Evolutionary conservation across 805 yeast genomes (phyloP), one percentile per base, ranked within the genome.

Genomic region (Saturnispora sekii): DNA sequence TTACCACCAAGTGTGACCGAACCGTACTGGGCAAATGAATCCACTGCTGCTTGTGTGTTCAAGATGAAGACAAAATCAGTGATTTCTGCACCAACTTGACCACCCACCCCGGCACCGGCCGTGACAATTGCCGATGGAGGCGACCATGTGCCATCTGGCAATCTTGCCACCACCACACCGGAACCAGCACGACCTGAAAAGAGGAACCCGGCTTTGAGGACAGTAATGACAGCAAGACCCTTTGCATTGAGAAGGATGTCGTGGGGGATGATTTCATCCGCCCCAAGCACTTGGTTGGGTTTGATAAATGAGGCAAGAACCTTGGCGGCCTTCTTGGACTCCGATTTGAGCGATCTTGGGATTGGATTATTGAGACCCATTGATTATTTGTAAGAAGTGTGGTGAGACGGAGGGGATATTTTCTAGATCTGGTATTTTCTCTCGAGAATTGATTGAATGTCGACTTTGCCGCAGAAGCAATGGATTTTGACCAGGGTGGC

Each of bases 41-140:
- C 86, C 39, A 90, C 98, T 2, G 98, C 97, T 2, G 88, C 77
- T 42, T 76, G 72, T 11, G 84, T 77, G 67, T 93, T 90, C 52
- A 90, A 73, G 48, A 93, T 89, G 61, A 90, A 90, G 28, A 90
- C 96, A 59, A 90, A 90, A 67, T 90, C 97, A 1, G 98, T 90
- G 57, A 90, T 69, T 62, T 90, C 98, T 8, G 96, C 89, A 35
- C 98, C 98, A 52, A 93, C 77, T 68, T 88, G 94, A 37, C 98
- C 98, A 48, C 98, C 98, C 6, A 93, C 97, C 58, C 98, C 97
- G 4, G 97, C 97, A 55, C 97, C 98, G 3, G 95, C 97, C 17
- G 97, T 85, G 43, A 79, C 81, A 52, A 93, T 82, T 9, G 97
- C 98, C 2, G 95, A 81, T 1, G 98, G 98, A 3, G 97, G 95